Conservation (phyloP, 257 asterid species). For the Capsicum chinense region DNA sequence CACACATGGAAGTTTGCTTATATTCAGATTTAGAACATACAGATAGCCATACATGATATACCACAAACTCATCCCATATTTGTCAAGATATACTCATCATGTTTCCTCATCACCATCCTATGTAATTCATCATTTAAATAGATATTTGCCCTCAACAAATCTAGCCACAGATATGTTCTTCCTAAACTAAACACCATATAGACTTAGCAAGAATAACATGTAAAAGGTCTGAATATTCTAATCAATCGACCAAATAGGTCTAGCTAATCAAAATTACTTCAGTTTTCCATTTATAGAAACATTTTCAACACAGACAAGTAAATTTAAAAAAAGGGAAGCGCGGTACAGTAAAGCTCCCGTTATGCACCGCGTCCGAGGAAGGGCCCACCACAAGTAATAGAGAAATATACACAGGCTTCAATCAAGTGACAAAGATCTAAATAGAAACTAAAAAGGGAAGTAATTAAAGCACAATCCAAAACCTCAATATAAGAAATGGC, state of each 20-base stretch:
- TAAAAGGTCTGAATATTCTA: not conserved
- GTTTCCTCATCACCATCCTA: not conserved
- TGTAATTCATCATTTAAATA: not conserved
- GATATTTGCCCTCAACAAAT: not conserved
- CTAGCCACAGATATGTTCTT: not conserved
- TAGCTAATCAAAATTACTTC: not conserved
- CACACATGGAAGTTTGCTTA: not conserved
- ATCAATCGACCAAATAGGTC: not conserved
- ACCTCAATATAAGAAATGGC: not conserved
- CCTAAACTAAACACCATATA: not conserved
- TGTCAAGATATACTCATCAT: not conserved
- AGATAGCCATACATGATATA: not conserved
- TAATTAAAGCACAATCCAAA: not conserved
- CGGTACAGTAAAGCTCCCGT: too few relatives aligned
- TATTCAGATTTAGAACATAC: not conserved
- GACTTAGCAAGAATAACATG: not conserved
- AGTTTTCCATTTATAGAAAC: not conserved
- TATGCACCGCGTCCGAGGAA: too few relatives aligned
- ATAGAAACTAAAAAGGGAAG: not conserved
- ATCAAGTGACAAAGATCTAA: not conserved
- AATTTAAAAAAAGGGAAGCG: not conserved
- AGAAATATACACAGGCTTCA: not conserved
- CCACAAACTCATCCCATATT: not conserved
- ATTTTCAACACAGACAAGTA: not conserved
- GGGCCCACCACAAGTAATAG: not conserved